phyloP scores from a whole-genome alignment of 352 stramenopile genomes.

The Globisporangium uncinulatum region DNA sequence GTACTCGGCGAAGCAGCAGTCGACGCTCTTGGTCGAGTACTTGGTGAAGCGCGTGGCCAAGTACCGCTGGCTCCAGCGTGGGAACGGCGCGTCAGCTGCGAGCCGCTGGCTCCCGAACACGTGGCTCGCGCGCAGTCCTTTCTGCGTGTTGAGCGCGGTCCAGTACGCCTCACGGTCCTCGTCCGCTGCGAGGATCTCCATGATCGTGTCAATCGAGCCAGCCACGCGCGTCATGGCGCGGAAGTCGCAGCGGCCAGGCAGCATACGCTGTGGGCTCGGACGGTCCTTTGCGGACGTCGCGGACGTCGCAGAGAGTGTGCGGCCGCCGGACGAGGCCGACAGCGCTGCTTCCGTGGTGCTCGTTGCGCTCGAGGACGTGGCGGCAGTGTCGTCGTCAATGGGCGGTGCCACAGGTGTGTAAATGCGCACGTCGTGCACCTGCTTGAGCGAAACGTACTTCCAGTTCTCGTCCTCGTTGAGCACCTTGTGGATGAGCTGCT shows the following conservation, averaged over 20 bases:
- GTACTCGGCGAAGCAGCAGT: slow-evolving; percentile 67
- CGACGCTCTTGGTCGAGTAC: slow-evolving; percentile 40
- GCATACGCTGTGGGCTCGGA: neutral
- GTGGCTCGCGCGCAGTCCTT: slow-evolving; percentile 44
- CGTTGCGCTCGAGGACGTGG: slow-evolving; percentile 1
- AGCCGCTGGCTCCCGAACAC: slow-evolving; percentile 33
- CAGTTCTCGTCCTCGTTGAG: slow-evolving; percentile 41
- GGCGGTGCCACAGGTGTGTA: slow-evolving; percentile 40
- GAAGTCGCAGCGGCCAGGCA: slow-evolving; percentile 47
- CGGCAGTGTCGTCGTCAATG: slow-evolving; percentile 6
- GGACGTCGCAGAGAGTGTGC: slow-evolving; percentile 18
- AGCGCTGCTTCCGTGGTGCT: slow-evolving; percentile 3
- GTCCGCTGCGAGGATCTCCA: slow-evolving; percentile 53
- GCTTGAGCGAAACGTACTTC: slow-evolving; percentile 46
- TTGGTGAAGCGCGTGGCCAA: slow-evolving; percentile 53
- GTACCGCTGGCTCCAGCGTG: slow-evolving; percentile 67
- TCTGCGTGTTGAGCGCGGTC: slow-evolving; percentile 63
- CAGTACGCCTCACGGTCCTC: slow-evolving; percentile 64
- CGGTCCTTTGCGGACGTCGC: slow-evolving; percentile 9
- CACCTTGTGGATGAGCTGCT: slow-evolving; percentile 33
- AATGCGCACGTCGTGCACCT: slow-evolving; percentile 59
- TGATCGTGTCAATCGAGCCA: slow-evolving; percentile 44
- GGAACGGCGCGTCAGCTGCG: slow-evolving; percentile 29
- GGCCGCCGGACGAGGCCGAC: slow-evolving; percentile 1
- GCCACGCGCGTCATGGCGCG: slow-evolving; percentile 61